Evolutionary conservation across 768 basidiomycete species (phyloP).

Genomic region (Mrakia gelida): DNA sequence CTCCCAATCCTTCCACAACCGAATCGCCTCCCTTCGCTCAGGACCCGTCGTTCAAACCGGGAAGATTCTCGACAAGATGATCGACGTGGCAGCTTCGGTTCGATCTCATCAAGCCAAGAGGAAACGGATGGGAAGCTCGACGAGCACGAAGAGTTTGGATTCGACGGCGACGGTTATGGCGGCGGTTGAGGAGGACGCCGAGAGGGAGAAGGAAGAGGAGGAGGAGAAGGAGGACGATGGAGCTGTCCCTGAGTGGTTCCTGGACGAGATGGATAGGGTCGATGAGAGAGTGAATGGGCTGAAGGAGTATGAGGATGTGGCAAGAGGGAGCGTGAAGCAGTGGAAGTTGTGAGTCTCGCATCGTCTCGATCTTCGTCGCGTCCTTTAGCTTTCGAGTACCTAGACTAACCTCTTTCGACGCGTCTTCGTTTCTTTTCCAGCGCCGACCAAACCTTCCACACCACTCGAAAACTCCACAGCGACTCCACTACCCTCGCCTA

Average conservation of each 20-base stretch:
- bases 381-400: not conserved
- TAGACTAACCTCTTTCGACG: not conserved
- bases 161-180: not conserved
- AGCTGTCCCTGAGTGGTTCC: constrained; percentile 27
- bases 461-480: constrained; percentile 6
- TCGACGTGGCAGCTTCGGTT: constrained; percentile 26
- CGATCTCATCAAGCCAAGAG: not conserved
- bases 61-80: constrained; percentile 23
- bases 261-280: constrained; percentile 31
- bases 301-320: not conserved
- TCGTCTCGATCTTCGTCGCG: not conserved
- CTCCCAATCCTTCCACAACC: constrained; percentile 28
- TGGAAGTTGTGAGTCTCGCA: constrained; percentile 21
- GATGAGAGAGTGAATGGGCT: constrained; percentile 7
- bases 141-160: not conserved
- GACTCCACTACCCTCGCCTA: not conserved
- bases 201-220: not conserved
- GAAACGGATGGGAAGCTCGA: constrained; percentile 4
- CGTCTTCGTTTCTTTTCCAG: not conserved
- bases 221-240: constrained; percentile 11
- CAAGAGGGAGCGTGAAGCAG: constrained; percentile 8
- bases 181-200: not conserved
- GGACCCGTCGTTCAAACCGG: constrained; percentile 8
- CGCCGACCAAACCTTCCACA: constrained; percentile 25
- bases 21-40: constrained; percentile 5